Evolutionary conservation across 83 land plant genomes (phyloP), one percentile per base, ranked within the genome.

Genomic region (Picea mariana): DNA sequence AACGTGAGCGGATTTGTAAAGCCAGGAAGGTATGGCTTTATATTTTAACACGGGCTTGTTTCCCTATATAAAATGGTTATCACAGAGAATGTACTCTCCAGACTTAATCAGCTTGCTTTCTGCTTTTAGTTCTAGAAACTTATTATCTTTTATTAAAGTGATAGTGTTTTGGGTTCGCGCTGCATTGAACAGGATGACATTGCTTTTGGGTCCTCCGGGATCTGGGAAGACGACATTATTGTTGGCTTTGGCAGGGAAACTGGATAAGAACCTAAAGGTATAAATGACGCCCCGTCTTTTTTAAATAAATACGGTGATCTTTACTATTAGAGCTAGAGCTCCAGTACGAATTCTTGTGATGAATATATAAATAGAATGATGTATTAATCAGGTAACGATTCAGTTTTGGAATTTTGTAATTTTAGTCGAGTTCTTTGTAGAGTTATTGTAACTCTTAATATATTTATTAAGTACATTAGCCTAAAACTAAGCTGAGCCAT

Each of bases 151-250:
- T 11, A n/a, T n/a, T 79, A 24, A 55, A 55, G 3, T 55, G 58
- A 55, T 3, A 55, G 58, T 55, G 58, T 55, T 55, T 55, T 27
- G 58, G 59, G 38, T 58, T 72, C 27, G 47, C 40, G 42, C 38
- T 66, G 16, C 4, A 71, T 26, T 49, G 64, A 11, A 16, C 75
- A 91, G 93, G 81, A 91, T 91, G 91, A 87, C 93, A 49, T 77
- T 91, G 73, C 90, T 90, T 52, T 77, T 90, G 76, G 92, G 92
- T 8, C 89, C 87, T 79, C 92, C 92, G 13, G 85, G 79, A 38
- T 83, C 93, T 24, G 93, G 93, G 49, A 91, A 87, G 79, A 83
- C 93, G 9, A 91, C 93, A 66, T 79, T 91, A 75, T 88, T 91
- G 49, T 16, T 78, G 17, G 90, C 93, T 18, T 84, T 91, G n/a